Conservation (phyloP, 345 rosid genomes). For the Dimocarpus longan region DNA sequence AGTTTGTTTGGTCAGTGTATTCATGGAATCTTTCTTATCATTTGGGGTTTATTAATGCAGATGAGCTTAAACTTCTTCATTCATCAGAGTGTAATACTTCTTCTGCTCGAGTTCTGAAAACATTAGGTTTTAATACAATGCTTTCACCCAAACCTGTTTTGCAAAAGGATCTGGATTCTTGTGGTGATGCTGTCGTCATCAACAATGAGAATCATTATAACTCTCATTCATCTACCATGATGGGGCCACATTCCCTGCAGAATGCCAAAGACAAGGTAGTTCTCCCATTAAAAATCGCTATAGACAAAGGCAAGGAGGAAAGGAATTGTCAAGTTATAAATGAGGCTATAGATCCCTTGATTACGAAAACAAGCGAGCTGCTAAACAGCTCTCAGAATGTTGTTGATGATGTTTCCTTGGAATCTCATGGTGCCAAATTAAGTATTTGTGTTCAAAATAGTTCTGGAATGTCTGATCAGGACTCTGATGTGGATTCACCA, state of each 20-base stretch:
- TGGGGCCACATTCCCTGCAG: neutral
- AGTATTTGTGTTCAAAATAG: constrained; percentile 24
- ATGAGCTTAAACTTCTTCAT: constrained; percentile 16
- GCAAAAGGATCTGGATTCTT: constrained; percentile 13
- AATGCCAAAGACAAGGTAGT: constrained; percentile 20
- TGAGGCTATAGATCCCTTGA: constrained; percentile 16
- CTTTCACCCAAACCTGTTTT: constrained; percentile 18
- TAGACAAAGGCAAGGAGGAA: constrained; percentile 16
- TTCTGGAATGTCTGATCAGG: constrained; percentile 23
- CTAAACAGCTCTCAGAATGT: constrained; percentile 16
- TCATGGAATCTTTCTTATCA: neutral
- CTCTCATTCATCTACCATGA: neutral
- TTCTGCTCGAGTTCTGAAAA: constrained; percentile 17
- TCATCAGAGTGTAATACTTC: constrained; percentile 16
- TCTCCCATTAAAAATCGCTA: constrained; percentile 12
- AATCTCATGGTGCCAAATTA: constrained; percentile 26
- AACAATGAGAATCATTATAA: neutral
- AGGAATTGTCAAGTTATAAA: neutral
- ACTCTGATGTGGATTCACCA: constrained; percentile 67
- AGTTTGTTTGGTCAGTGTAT: neutral
- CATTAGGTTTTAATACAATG: constrained; percentile 14
- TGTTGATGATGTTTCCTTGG: constrained; percentile 27
- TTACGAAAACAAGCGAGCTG: constrained; percentile 17
- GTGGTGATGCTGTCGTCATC: neutral
- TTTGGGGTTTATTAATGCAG: neutral